Percentiles rank a stretch among this genome's conserved stretches.
phyloP scores from a whole-genome alignment of 2,329 filamentous ascomycete species.

The Bipolaris bicolor region DNA sequence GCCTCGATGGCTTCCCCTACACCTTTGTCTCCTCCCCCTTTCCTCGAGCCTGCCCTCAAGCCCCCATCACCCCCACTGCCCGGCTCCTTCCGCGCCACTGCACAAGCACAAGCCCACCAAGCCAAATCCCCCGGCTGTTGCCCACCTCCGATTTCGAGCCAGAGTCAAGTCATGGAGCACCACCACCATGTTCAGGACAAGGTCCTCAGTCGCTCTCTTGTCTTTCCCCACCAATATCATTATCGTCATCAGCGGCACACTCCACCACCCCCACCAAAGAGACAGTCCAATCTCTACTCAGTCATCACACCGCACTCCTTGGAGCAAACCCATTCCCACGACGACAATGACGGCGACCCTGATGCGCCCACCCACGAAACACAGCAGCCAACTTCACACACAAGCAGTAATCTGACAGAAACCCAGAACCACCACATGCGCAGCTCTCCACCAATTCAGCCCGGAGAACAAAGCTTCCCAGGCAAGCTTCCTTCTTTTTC shows the following conservation, averaged over 20 bases:
- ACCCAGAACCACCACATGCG: conserved; percentile 39
- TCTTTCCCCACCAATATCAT: background rate
- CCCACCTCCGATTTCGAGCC: background rate
- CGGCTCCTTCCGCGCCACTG: conserved; percentile 6
- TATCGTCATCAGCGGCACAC: background rate
- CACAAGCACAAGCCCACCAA: background rate
- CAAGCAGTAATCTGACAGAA: conserved; percentile 18
- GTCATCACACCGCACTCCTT: background rate
- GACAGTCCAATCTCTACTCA: background rate
- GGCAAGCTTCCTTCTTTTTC: conserved; percentile 41
- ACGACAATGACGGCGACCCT: background rate
- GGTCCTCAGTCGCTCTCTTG: background rate
- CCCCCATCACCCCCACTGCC: background rate
- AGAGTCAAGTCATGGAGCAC: background rate
- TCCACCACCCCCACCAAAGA: conserved; percentile 1
- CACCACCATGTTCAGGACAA: background rate
- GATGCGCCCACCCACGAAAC: background rate
- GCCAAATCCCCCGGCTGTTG: background rate
- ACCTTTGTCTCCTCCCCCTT: conserved; percentile 1
- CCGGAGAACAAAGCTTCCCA: conserved; percentile 35
- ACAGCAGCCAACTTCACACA: background rate
- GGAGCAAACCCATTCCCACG: background rate
- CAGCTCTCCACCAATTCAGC: conserved; percentile 44
- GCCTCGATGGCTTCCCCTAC: background rate
- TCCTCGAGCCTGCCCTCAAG: conserved; percentile 6